Percentiles rank a stretch among this genome's conserved stretches.
phyloP scores from a whole-genome alignment of 768 basidiomycete genomes.

The Cubamyces sp. region DNA sequence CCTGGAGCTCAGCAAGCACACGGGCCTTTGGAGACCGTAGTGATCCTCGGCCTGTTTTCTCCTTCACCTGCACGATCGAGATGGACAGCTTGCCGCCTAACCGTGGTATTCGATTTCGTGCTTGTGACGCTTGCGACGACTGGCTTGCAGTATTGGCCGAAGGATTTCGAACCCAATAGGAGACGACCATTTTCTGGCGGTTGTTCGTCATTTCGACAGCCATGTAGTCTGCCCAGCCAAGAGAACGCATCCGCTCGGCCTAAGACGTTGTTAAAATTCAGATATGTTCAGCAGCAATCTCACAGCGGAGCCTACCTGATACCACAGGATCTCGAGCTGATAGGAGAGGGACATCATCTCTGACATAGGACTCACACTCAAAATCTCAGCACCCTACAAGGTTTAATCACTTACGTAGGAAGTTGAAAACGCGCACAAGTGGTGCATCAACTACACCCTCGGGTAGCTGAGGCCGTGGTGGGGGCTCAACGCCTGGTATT shows the following conservation, averaged over 20 bases:
- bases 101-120: conserved; percentile 50
- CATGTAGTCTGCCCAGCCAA: conserved; percentile 86
- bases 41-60: conserved; percentile 47
- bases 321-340: conserved; percentile 88
- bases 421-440: conserved; percentile 83
- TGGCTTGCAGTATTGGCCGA: conserved; percentile 34
- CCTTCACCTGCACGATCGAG: conserved; percentile 61
- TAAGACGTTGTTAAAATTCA: conserved; percentile 22
- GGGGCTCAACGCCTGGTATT: conserved; percentile 42
- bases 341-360: conserved; percentile 93
- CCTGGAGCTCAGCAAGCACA: conserved; percentile 64
- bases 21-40: conserved; percentile 57
- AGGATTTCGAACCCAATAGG: conserved; percentile 79
- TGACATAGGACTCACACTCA: conserved; percentile 35
- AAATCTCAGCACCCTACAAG: conserved; percentile 7
- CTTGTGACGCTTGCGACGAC: conserved; percentile 28
- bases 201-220: conserved; percentile 70
- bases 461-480: conserved; percentile 55
- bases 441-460: conserved; percentile 77
- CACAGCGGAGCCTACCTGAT: conserved; percentile 50
- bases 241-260: conserved; percentile 77
- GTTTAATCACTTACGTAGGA: conserved; percentile 70
- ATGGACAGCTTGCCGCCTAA: conserved; percentile 77
- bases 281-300: conserved; percentile 2
- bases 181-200: conserved; percentile 67